These are phyloP conservation scores for Tardiomyces digboiensis DNA, from an alignment of 1,139 yeast species.

Conservation along the genomic window DNA sequence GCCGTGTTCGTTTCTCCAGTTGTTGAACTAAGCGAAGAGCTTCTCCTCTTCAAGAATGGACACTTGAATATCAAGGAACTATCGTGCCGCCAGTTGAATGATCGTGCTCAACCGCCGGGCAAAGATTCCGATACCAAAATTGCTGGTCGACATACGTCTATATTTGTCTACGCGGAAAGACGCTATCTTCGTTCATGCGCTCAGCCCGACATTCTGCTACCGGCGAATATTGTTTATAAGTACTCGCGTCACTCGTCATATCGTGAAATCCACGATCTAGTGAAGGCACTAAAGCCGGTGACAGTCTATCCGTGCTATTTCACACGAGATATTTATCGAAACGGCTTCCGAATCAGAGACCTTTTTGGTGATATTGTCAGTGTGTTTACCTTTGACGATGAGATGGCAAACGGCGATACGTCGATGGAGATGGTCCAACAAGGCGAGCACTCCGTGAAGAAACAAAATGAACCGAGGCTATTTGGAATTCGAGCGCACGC, in stretches of 20 bases:
- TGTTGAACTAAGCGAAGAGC: slow-evolving; percentile 14
- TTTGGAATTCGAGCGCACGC: not conserved
- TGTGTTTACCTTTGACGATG: slow-evolving; percentile 5
- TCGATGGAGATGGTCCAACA: not conserved
- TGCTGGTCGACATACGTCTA: not conserved
- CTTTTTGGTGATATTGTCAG: slow-evolving; percentile 6
- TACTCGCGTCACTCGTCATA: slow-evolving; percentile 13
- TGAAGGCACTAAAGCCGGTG: slow-evolving; percentile 5
- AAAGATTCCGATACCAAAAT: not conserved
- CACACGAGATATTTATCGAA: slow-evolving; percentile 1
- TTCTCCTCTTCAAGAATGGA: slow-evolving; percentile 18
- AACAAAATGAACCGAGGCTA: not conserved
- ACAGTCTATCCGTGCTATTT: slow-evolving; percentile 10
- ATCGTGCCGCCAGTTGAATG: not conserved
- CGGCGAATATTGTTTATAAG: not conserved
- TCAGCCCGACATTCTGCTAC: not conserved
- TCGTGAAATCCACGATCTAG: slow-evolving; percentile 7
- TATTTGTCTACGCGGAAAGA: not conserved
- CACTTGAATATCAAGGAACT: not conserved
- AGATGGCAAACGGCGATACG: not conserved
- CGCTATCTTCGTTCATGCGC: not conserved
- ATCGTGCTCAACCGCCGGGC: not conserved
- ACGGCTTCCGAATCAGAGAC: slow-evolving; percentile 1
- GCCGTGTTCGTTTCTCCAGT: slow-evolving; percentile 30
- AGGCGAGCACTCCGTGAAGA: not conserved